These are phyloP conservation scores for Rhizopogon roseolus DNA, from an alignment of 768 basidiomycete species.

Conservation along the genomic window DNA sequence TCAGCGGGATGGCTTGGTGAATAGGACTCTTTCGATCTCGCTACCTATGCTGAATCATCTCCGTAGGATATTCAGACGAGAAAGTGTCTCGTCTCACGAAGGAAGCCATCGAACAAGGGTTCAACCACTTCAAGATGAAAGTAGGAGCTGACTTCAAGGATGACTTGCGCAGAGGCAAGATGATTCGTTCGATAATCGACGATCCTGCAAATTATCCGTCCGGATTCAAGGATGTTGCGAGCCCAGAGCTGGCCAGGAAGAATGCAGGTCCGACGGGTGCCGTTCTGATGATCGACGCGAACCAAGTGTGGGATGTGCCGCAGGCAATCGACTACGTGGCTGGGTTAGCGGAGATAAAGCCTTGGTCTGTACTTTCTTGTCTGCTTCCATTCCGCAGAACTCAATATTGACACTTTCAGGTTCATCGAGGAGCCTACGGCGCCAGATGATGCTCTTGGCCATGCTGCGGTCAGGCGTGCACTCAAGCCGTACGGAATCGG, in stretches of 20 bases:
- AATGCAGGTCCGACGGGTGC: conserved; percentile 93
- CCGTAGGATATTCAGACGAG: conserved; percentile 81
- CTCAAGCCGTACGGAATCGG: conserved; percentile 79
- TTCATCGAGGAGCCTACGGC: conserved; percentile 95
- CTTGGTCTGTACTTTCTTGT: conserved; percentile 55
- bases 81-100: conserved; percentile 84
- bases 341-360: conserved; percentile 72
- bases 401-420: conserved; percentile 31
- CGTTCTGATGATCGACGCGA: conserved; percentile 96
- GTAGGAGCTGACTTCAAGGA: conserved; percentile 81
- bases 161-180: conserved; percentile 80
- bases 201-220: conserved; percentile 78
- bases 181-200: conserved; percentile 95
- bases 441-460: conserved; percentile 86
- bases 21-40: conserved; percentile 3
- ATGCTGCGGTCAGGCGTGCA: conserved; percentile 73
- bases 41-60: conserved; percentile 7
- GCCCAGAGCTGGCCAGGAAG: conserved; percentile 71
- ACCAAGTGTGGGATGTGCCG: conserved; percentile 94
- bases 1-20: conserved; percentile 87
- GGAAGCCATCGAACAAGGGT: conserved; percentile 80
- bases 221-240: conserved; percentile 49
- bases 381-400: neutral
- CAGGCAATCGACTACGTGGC: conserved; percentile 91
- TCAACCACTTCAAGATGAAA: conserved; percentile 99